Percentiles rank a stretch among this genome's conserved stretches.
Evolutionary conservation across 2,329 filamentous ascomycete genomes (phyloP).

Genomic region (Fusarium duplospermum): DNA sequence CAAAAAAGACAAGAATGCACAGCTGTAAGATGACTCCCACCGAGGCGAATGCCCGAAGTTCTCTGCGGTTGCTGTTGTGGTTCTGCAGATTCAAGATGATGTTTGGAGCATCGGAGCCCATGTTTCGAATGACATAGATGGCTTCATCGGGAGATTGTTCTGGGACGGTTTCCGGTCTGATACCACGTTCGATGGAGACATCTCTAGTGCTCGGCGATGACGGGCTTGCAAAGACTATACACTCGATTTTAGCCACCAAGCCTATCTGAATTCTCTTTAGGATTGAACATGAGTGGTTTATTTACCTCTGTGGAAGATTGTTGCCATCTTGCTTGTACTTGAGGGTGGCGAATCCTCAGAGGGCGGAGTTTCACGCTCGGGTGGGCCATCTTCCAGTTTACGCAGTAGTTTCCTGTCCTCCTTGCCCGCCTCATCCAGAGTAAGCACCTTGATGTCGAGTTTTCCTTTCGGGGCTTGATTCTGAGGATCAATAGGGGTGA

Average conservation of each 20-base stretch:
- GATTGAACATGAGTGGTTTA: no score
- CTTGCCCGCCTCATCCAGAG: neutral
- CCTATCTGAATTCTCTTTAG: no score
- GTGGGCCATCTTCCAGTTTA: no score
- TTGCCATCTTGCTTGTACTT: neutral
- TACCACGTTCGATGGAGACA: neutral
- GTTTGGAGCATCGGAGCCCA: neutral
- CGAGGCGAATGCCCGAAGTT: rapidly evolving
- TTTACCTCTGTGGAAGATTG: neutral
- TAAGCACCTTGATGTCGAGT: rapidly evolving
- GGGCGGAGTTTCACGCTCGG: neutral
- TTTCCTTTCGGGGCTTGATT: rapidly evolving
- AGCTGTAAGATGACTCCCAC: neutral
- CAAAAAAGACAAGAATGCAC: neutral
- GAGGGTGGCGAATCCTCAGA: neutral
- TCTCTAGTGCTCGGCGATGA: neutral
- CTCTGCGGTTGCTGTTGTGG: neutral
- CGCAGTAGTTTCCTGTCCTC: neutral
- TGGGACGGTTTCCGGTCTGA: neutral
- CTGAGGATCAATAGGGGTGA: rapidly evolving
- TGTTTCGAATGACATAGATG: neutral
- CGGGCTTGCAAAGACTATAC: neutral
- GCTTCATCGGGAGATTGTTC: neutral
- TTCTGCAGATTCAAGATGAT: neutral
- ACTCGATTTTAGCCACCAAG: neutral